Evolutionary conservation across 805 yeast genomes (phyloP).

Genomic region (Sungouiozyma ichnusensis): DNA sequence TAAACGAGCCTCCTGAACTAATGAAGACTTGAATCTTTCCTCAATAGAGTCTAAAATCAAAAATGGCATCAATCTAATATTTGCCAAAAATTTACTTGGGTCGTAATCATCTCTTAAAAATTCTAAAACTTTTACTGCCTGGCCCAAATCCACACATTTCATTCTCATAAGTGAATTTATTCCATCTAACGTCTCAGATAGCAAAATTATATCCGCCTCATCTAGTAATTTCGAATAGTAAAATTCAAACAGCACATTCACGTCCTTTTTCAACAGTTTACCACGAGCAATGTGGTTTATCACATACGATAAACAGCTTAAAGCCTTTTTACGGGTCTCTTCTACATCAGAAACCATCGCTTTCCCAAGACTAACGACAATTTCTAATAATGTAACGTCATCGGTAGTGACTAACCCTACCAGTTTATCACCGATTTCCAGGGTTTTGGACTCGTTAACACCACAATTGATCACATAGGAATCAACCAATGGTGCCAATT

Average conservation of each 20-base stretch:
- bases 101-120: conserved; percentile 36
- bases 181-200: conserved; percentile 44
- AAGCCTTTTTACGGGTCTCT: conserved; percentile 39
- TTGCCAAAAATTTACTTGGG: conserved; percentile 49
- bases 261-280: conserved; percentile 31
- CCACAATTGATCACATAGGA: conserved; percentile 34
- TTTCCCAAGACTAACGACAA: conserved; percentile 52
- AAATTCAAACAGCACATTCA: conserved; percentile 38
- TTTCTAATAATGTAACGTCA: conserved; percentile 34
- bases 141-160: conserved; percentile 36
- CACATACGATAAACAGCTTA: conserved; percentile 34
- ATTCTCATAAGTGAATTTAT: conserved; percentile 40
- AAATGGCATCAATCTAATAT: conserved; percentile 52
- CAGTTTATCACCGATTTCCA: conserved; percentile 22
- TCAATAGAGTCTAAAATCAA: conserved; percentile 34
- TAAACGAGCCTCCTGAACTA: conserved; percentile 12
- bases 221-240: conserved; percentile 61
- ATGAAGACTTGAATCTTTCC: conserved; percentile 11
- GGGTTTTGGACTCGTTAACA: conserved; percentile 25
- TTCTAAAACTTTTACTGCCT: conserved; percentile 31
- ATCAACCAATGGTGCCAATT: conserved; percentile 9
- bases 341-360: conserved; percentile 52
- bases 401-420: conserved; percentile 20
- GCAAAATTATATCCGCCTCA: conserved; percentile 29
- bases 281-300: conserved; percentile 24